These are phyloP conservation scores for Solanum virginianum DNA, from an alignment of 257 asterid genomes.

Conservation along the genomic window DNA sequence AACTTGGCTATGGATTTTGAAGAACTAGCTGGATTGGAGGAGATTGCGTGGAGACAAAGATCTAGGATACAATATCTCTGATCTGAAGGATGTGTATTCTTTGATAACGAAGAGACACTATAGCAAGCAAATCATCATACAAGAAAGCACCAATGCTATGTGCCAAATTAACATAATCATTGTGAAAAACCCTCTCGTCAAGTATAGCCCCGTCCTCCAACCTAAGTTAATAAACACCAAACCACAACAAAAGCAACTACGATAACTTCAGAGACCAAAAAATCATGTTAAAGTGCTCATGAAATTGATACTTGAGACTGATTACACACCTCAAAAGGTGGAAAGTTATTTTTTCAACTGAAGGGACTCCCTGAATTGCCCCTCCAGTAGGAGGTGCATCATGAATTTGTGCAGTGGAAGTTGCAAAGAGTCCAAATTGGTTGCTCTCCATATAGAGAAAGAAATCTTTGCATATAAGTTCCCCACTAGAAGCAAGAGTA, in stretches of 20 bases:
- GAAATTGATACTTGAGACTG: constrained; percentile 5
- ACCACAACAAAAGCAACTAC: constrained; percentile 6
- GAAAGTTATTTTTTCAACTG: constrained; percentile 79
- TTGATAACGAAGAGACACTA: constrained; percentile 90
- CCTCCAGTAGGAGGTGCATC: constrained; percentile 87
- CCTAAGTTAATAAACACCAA: constrained; percentile 25
- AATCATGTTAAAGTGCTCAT: not conserved
- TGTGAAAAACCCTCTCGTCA: constrained; percentile 74
- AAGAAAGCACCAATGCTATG: constrained; percentile 82
- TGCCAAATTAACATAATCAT: constrained; percentile 85
- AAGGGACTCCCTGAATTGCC: constrained; percentile 84
- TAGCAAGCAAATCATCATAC: constrained; percentile 89
- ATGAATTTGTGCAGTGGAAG: constrained; percentile 81
- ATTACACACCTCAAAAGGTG: constrained; percentile 79
- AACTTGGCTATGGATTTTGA: no score
- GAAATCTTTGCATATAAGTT: constrained; percentile 91
- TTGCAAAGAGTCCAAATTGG: constrained; percentile 81
- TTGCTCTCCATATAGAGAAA: constrained; percentile 65
- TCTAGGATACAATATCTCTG: no score
- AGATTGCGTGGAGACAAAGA: no score
- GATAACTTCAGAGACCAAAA: not conserved
- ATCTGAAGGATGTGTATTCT: constrained; percentile 91
- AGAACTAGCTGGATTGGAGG: no score
- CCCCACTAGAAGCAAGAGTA: constrained; percentile 72
- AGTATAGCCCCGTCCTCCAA: constrained; percentile 86